Conservation (phyloP, 345 rosid species). For the Salix koriyanagi region DNA sequence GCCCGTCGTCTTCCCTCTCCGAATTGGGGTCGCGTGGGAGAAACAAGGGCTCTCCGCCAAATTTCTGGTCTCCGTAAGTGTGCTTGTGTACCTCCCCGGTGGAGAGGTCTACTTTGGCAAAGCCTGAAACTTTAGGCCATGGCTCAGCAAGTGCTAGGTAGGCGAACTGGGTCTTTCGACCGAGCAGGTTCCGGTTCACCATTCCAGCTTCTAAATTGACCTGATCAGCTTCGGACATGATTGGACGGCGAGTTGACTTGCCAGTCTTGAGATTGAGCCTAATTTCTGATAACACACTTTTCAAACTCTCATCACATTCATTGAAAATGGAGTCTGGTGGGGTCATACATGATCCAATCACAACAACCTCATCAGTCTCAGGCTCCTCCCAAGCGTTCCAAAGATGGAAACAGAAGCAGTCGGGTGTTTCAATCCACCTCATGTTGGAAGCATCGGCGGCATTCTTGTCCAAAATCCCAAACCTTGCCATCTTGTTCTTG, state of each 20-base stretch:
- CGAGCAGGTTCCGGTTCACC: slow-evolving; percentile 79
- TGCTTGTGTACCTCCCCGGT: slow-evolving; percentile 62
- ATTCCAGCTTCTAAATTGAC: slow-evolving; percentile 93
- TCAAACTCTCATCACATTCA: slow-evolving; percentile 72
- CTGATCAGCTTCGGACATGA: slow-evolving; percentile 48
- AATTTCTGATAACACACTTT: slow-evolving; percentile 78
- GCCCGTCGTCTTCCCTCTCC: slow-evolving; percentile 77
- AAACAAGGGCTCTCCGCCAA: slow-evolving; percentile 89
- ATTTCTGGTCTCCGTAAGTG: slow-evolving; percentile 60
- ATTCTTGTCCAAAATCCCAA: slow-evolving; percentile 67
- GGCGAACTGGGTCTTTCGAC: slow-evolving; percentile 67
- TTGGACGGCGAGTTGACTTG: slow-evolving; percentile 59
- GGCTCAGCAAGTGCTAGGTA: slow-evolving; percentile 90
- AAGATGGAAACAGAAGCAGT: slow-evolving; percentile 87
- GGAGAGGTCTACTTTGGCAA: slow-evolving; percentile 75
- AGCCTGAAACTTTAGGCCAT: slow-evolving; percentile 93
- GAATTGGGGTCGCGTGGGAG: slow-evolving; percentile 38
- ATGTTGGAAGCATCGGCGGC: slow-evolving; percentile 40
- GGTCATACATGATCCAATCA: slow-evolving; percentile 94
- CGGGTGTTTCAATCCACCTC: slow-evolving; percentile 67
- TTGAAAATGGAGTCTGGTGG: slow-evolving; percentile 96
- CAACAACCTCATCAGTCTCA: slow-evolving; percentile 70
- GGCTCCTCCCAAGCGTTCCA: slow-evolving; percentile 99
- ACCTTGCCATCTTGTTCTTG: slow-evolving; percentile 61
- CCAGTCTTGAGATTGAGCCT: slow-evolving; percentile 79